These are phyloP conservation scores for Erysimum cheiranthoides DNA, from an alignment of 345 rosid genomes.

Conservation along the genomic window DNA sequence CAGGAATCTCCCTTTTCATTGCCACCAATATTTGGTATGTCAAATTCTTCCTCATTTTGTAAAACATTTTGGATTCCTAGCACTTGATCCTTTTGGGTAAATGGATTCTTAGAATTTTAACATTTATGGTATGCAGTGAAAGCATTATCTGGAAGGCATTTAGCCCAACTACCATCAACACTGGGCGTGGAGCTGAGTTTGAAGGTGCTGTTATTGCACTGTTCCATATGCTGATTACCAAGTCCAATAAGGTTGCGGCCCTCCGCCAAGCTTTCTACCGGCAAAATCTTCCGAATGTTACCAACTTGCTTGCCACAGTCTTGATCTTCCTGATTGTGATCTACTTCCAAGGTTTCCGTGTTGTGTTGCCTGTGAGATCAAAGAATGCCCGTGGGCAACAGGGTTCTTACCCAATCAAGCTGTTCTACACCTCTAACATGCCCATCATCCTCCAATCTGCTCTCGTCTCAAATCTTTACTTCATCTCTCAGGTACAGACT, in stretches of 20 bases:
- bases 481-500: conserved; percentile 77
- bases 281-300: conserved; percentile 88
- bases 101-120: background rate
- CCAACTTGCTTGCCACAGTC: conserved; percentile 83
- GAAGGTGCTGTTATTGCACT: conserved; percentile 93
- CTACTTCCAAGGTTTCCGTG: conserved; percentile 97
- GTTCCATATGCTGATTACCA: conserved; percentile 79
- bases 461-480: conserved; percentile 80
- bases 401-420: conserved; percentile 87
- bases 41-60: conserved; percentile 8
- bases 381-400: conserved; percentile 95
- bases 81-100: background rate
- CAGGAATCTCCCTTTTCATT: conserved; percentile 89
- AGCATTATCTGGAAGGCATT: conserved; percentile 89
- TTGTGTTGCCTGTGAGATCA: conserved; percentile 87
- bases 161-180: conserved; percentile 88
- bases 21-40: conserved; percentile 86
- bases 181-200: conserved; percentile 90
- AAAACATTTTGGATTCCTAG: background rate
- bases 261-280: conserved; percentile 88
- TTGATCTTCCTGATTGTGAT: conserved; percentile 80
- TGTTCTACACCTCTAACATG: conserved; percentile 94
- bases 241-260: conserved; percentile 78
- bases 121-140: conserved; percentile 53
- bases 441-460: conserved; percentile 89